Evolutionary conservation across 345 rosid genomes (phyloP), one percentile per base, ranked within the genome.

Genomic region (Brassica carinata): DNA sequence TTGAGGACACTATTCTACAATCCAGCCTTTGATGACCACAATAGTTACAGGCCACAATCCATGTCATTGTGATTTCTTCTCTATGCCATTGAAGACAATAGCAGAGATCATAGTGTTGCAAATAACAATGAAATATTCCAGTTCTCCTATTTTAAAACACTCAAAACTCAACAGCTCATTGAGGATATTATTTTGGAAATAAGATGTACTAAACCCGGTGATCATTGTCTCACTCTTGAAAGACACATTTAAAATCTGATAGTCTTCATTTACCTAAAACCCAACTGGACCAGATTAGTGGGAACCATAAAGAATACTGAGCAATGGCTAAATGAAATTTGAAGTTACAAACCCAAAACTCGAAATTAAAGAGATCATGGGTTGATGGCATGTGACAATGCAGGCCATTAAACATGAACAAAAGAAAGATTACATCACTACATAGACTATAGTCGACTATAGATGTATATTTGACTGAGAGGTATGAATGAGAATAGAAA

Each of bases 321-420:
- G 64, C 63, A 51, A 51, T n/a, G 15, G 36, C 18, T 78, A 51
- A 63, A 53, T 71, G 88, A 87, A 80, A 73, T 86, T 84, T 69
- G 88, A 91, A 83, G 91, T 88, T 87, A 94, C 99, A 83, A 91
- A 96, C 99, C 99, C 98, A 91, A 87, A 94, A 96, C 87, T 96
- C 98, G 82, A 90, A 96, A 84, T 87, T 80, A 88, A 94, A 92
- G 79, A 94, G 91, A 87, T 94, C 98, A 72, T 96, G 99, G 64
- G 91, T 88, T 64, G 98, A 87, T 27, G 90, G 87, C 86, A 96
- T 84, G 83, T 96, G 99, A 79, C 72, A 81, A 84, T 91, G 87
- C 83, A 96, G 87, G 65, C 99, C 99, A 97, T 92, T 67, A 15
- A 85, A 58, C 59, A 64, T n/a, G 55, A 36, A 4, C 36, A 10